Evolutionary conservation across 768 basidiomycete genomes (phyloP), one percentile per base, ranked within the genome.

Genomic region (Myochromella boudieri): DNA sequence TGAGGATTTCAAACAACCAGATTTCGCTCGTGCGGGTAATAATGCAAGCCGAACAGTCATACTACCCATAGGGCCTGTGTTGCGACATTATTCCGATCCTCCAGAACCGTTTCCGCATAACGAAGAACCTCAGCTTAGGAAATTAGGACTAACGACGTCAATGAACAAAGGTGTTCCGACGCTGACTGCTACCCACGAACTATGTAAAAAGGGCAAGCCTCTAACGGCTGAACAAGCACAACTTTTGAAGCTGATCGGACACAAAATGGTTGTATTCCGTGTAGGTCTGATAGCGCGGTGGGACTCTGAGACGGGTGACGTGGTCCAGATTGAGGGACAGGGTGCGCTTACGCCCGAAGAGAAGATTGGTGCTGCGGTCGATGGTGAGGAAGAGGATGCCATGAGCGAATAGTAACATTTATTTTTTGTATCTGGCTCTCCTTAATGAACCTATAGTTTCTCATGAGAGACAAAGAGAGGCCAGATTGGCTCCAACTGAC

Each of bases 51-150:
- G 82, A 49, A 86, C 87, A 0, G 80, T 97, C 46, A 70, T 75
- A 25, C 73, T 99, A 14, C 88, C 93, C 12, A 79, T 69, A 49
- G 95, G 95, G 27, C 91, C 95, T 17, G 81, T 97, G 44, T 80
- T 94, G 84, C 79, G 82, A 52, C 78, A 77, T 33, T 77, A 87
- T 62, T 85, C 87, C 2, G 85, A 88, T 52, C 88, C 87, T 0
- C 81, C 87, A 29, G 86, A 94, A 55, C 87, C 91, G 2, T 95
- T 98, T 67, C 93, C 97, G 28, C 94, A 97, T 66, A 94, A 93
- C 58, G 93, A 98, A 71, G 97, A 99, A 52, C 94, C 95, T 17
- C 95, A 98, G 62, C 76, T 99, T 42, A 84, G 97, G 45, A 91
- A 90, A 65, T 79, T 98, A 27, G 97, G 97, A 6, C 70, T 99